phyloP scores from a whole-genome alignment of 192 early-diverging fungal species.

The Mortierella claussenii region DNA sequence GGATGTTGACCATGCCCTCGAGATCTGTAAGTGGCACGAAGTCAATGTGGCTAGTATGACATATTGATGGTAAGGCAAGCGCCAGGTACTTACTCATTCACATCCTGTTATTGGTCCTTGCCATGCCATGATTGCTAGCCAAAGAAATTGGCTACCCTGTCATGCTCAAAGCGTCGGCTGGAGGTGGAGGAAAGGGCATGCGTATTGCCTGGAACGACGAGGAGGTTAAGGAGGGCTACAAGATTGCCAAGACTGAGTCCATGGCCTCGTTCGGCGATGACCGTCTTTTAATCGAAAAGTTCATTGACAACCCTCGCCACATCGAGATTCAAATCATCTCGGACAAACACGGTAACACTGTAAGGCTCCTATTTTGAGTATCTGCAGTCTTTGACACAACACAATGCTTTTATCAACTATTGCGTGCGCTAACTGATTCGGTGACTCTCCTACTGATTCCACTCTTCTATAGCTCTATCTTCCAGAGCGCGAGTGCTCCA shows the following conservation, averaged over 20 bases:
- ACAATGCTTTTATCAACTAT: too few species aligned
- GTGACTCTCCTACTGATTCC: neutral
- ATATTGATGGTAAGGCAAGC: neutral
- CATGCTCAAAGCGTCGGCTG: slow-evolving; percentile 86
- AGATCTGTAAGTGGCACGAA: slow-evolving; percentile 61
- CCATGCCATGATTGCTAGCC: too few species aligned
- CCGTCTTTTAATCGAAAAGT: slow-evolving; percentile 91
- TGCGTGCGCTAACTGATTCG: too few species aligned
- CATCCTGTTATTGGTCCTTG: too few species aligned
- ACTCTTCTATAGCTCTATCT: slow-evolving; percentile 67
- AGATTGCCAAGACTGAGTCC: slow-evolving; percentile 83
- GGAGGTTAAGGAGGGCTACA: slow-evolving; percentile 79
- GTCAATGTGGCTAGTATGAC: too few species aligned
- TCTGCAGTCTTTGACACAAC: too few species aligned
- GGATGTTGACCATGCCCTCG: slow-evolving; percentile 76
- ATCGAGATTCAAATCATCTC: slow-evolving; percentile 83
- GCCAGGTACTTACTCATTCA: neutral
- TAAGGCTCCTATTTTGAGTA: too few species aligned
- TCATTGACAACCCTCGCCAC: slow-evolving; percentile 84
- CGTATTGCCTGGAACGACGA: slow-evolving; percentile 76
- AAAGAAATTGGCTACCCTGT: slow-evolving; percentile 79
- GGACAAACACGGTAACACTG: slow-evolving; percentile 74
- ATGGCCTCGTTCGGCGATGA: slow-evolving; percentile 89
- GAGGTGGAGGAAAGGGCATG: slow-evolving; percentile 90
- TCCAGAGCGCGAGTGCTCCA: slow-evolving; percentile 91